Percentiles rank a stretch among this genome's conserved stretches.
Evolutionary conservation across 805 yeast genomes (phyloP).

Genomic region (Starmerella floris): DNA sequence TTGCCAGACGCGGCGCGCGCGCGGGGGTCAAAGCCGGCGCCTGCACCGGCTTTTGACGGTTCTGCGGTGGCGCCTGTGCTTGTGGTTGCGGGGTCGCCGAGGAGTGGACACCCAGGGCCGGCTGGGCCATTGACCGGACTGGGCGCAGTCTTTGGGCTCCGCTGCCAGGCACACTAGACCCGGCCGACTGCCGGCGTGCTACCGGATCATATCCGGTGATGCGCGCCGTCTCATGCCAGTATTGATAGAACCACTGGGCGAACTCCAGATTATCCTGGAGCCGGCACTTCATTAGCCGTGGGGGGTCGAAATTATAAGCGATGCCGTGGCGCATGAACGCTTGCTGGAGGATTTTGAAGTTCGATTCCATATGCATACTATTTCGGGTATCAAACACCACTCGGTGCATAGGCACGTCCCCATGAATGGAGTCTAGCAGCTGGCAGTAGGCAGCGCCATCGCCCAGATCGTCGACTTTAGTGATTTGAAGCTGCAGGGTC

Average conservation of each 20-base stretch:
- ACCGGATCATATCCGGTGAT: slow-evolving; percentile 60
- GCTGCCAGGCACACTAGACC: background rate
- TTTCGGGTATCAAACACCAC: slow-evolving; percentile 58
- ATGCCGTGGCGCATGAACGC: slow-evolving; percentile 61
- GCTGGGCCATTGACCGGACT: background rate
- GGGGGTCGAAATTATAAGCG: slow-evolving; percentile 66
- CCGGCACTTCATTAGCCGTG: slow-evolving; percentile 67
- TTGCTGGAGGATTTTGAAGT: slow-evolving; percentile 76
- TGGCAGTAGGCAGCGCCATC: slow-evolving; percentile 93
- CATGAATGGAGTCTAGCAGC: slow-evolving; percentile 69
- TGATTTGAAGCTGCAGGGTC: slow-evolving; percentile 48
- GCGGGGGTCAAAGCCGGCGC: background rate
- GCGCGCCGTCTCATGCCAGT: slow-evolving; percentile 66
- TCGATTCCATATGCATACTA: slow-evolving; percentile 65
- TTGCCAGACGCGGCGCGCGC: background rate
- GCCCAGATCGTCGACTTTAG: slow-evolving; percentile 86
- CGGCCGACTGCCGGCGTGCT: slow-evolving; percentile 33
- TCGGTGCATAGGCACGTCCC: slow-evolving; percentile 67
- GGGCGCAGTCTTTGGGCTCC: background rate
- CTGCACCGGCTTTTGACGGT: background rate
- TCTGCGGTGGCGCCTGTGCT: background rate
- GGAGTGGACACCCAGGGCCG: background rate
- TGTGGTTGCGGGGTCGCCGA: background rate
- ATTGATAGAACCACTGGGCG: slow-evolving; percentile 77
- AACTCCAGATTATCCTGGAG: slow-evolving; percentile 91